Evolutionary conservation across 73 alveolate genomes (phyloP), one percentile per base, ranked within the genome.

Genomic region (Paramecium octaurelia): DNA sequence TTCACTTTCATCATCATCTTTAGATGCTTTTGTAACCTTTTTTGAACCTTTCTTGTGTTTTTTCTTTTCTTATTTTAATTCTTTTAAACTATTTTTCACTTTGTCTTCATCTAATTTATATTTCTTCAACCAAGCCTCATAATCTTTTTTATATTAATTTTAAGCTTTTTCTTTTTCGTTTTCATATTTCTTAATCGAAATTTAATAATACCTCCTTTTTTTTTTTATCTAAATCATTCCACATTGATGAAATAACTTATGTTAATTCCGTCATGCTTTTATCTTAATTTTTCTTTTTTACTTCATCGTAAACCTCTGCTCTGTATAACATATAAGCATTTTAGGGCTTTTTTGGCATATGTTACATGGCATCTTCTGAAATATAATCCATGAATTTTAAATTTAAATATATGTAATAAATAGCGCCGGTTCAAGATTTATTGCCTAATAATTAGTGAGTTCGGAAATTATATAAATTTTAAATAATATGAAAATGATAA

Each of bases 241-340:
- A 73, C 87, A 73, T 73, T n/a, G 14, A 35, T 38, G 87, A 73
- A 10, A 73, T 73, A 20, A 73, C 36, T n/a, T 36, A 34, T 12
- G 87, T 73, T 73, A 73, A 73, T 20, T 73, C 87, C 5, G 87
- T 73, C 87, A 73, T 35, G 18, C 87, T 73, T 43, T 73, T 73
- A 31, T 73, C 87, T 73, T 73, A 73, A 73, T 73, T 73, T 38
- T 38, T 73, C 57, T 40, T 73, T 38, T 73, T 73, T 1, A 73
- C 59, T 29, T 73, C 87, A 36, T 73, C 87, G n/a, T 20, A 34
- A 14, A 73, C 87, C 8, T 73, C 87, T 10, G 42, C 54, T 20
- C 87, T 73, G n/a, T 35, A 73, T 35, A 23, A 29, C 59, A 73
- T 36, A 36, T 73, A 73, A 8, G 58, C 64, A 73, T 73, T 73